These are phyloP conservation scores for Jamesozyma rosinii DNA, from an alignment of 805 yeast species.

Conservation along the genomic window DNA sequence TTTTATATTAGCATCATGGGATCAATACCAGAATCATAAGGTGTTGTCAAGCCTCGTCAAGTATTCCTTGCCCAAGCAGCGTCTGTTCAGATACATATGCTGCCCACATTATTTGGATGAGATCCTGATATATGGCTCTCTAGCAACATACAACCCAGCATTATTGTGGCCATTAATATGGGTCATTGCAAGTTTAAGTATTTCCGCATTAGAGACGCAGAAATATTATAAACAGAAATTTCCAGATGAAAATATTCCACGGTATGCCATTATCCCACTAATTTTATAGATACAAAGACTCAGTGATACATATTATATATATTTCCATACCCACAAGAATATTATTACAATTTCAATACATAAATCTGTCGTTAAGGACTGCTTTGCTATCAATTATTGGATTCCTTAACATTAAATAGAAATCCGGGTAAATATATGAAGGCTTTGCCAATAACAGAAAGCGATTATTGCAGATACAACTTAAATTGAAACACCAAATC, in stretches of 20 bases:
- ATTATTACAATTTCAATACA: no score
- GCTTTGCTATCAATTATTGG: no score
- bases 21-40: slow-evolving; percentile 37
- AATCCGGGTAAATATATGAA: no score
- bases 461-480: no score
- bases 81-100: slow-evolving; percentile 41
- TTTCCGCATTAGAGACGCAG: slow-evolving; percentile 47
- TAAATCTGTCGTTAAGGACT: no score
- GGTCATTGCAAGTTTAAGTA: slow-evolving; percentile 39
- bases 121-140: slow-evolving; percentile 41
- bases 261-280: slow-evolving; percentile 17
- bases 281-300: neutral
- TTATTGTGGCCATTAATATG: slow-evolving; percentile 24
- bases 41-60: slow-evolving; percentile 43
- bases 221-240: slow-evolving; percentile 35
- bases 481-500: no score
- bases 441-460: no score
- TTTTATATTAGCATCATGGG: slow-evolving; percentile 21
- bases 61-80: slow-evolving; percentile 46
- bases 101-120: slow-evolving; percentile 71
- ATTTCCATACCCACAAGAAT: no score
- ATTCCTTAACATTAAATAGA: no score
- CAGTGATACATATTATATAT: neutral
- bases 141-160: slow-evolving; percentile 14
- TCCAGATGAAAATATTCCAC: slow-evolving; percentile 11